Percentiles rank a stretch among this genome's conserved stretches.
Conservation (phyloP, 805 yeast species). For the Saccharomycopsis sp. region DNA sequence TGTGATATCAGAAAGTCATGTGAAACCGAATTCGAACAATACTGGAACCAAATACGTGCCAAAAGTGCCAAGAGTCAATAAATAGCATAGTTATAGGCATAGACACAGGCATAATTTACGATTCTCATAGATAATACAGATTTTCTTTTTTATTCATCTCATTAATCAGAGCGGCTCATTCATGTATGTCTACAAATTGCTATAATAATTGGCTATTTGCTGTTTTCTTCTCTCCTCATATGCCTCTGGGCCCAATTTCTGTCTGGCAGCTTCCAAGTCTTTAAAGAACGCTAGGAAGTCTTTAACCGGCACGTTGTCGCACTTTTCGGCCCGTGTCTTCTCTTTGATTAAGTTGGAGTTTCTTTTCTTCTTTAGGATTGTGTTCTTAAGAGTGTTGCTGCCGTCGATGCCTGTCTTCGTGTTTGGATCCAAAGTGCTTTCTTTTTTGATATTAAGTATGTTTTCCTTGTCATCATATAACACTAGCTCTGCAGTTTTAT, state of each 20-base stretch:
- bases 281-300: conserved; percentile 20
- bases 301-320: conserved; percentile 18
- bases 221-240: conserved; percentile 10
- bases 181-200: conserved; percentile 3
- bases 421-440: neutral
- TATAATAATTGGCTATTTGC: conserved; percentile 18
- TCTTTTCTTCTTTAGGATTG: conserved; percentile 19
- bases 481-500: conserved; percentile 13
- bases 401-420: neutral
- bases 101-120: neutral
- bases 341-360: conserved; percentile 17
- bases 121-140: neutral
- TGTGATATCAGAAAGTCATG: conserved; percentile 49
- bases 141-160: neutral
- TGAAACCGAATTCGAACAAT: conserved; percentile 39
- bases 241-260: conserved; percentile 12
- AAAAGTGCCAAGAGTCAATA: neutral
- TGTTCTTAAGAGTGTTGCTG: neutral
- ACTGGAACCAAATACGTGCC: conserved; percentile 25
- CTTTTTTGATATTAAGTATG: neutral
- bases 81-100: neutral
- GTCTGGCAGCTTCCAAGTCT: conserved; percentile 15
- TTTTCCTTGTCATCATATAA: conserved; percentile 15
- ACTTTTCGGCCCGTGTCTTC: conserved; percentile 15
- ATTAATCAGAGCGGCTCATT: neutral